Evolutionary conservation across 1,139 yeast species (phyloP).

Genomic region (Kazachstania sp.): DNA sequence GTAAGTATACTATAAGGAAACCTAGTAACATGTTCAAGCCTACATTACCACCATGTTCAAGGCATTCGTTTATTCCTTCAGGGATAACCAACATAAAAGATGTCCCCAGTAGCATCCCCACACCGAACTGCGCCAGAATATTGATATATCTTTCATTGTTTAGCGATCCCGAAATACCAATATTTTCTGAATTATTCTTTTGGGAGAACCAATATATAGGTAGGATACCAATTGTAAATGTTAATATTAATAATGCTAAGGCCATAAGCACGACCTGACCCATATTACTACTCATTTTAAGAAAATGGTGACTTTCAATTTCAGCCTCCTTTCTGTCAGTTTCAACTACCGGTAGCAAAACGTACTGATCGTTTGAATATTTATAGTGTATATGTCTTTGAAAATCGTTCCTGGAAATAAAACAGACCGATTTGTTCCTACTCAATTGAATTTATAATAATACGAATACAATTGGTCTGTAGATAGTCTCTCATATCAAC

Average conservation of each 20-base stretch:
- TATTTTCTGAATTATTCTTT: neutral
- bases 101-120: conserved; percentile 52
- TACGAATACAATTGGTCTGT: too few species aligned
- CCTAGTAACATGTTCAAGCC: conserved; percentile 29
- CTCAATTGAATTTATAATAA: too few species aligned
- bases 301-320: neutral
- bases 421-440: too few species aligned
- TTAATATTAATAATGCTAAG: neutral
- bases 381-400: too few species aligned
- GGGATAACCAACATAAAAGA: conserved; percentile 50
- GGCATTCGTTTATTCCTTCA: conserved; percentile 45
- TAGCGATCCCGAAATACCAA: conserved; percentile 10
- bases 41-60: conserved; percentile 28
- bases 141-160: conserved; percentile 16
- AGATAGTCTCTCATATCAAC: too few species aligned
- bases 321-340: too few species aligned
- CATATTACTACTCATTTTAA: neutral
- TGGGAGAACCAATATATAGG: neutral
- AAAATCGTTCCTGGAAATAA: too few species aligned
- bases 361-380: too few species aligned
- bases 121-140: conserved; percentile 40
- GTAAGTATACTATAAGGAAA: conserved; percentile 24
- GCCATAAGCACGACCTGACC: conserved; percentile 1
- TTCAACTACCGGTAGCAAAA: too few species aligned
- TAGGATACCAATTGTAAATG: neutral